These are phyloP conservation scores for Radiomyces spectabilis DNA, from an alignment of 192 early-diverging fungal genomes.

Conservation along the genomic window DNA sequence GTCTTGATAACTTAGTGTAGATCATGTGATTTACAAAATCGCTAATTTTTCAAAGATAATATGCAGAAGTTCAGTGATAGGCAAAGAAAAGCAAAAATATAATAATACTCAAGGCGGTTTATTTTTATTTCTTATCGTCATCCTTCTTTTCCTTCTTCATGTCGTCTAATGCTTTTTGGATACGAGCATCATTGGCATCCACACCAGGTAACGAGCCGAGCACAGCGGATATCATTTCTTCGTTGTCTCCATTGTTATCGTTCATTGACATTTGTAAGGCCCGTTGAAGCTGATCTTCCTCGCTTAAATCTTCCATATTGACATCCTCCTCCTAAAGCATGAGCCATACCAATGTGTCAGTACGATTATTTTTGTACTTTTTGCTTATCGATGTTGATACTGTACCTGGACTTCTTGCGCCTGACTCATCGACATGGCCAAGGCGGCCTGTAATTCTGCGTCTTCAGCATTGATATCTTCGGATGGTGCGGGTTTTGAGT, in stretches of 20 bases:
- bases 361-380: too few relatives aligned
- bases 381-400: too few relatives aligned
- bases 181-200: conserved; percentile 74
- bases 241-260: conserved; percentile 18
- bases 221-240: conserved; percentile 54
- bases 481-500: conserved; percentile 8
- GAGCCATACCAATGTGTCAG: too few relatives aligned
- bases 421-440: conserved; percentile 59
- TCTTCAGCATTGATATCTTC: conserved; percentile 18
- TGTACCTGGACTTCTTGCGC: conserved; percentile 7
- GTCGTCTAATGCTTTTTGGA: conserved; percentile 59
- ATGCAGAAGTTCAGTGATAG: too few relatives aligned
- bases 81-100: neutral
- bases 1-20: too few relatives aligned
- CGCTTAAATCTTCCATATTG: conserved; percentile 57
- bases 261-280: conserved; percentile 75
- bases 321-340: conserved; percentile 53
- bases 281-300: conserved; percentile 66
- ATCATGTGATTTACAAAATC: too few relatives aligned
- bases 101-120: neutral
- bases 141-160: conserved; percentile 35
- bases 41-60: too few relatives aligned
- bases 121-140: conserved; percentile 20
- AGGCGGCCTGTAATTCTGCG: conserved; percentile 50
- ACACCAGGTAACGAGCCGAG: conserved; percentile 82